A percentile compares a stretch with the other conserved stretches of the same genome.
Evolutionary conservation across 805 yeast species (phyloP).

Genomic region (Saccharomyces kudriavzevii): DNA sequence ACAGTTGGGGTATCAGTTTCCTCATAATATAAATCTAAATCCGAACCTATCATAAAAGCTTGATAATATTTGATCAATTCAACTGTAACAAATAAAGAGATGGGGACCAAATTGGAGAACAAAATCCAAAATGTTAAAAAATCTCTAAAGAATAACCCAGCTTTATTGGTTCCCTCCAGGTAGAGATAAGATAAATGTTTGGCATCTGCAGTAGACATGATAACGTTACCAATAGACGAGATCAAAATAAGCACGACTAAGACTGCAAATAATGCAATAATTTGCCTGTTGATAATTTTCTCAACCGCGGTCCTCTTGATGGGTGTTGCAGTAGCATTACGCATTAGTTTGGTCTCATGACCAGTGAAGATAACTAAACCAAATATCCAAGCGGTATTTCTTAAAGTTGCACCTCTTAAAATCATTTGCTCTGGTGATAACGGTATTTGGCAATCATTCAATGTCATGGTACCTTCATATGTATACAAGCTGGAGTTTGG

Average conservation of each 20-base stretch:
- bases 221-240: conserved; percentile 82
- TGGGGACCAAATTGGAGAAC: conserved; percentile 95
- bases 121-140: conserved; percentile 91
- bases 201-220: conserved; percentile 50
- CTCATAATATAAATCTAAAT: conserved; percentile 84
- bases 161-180: conserved; percentile 60
- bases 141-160: conserved; percentile 72
- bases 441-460: conserved; percentile 56
- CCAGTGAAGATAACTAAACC: conserved; percentile 95
- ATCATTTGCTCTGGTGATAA: conserved; percentile 85
- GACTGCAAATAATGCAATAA: conserved; percentile 76
- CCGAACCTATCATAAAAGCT: conserved; percentile 88
- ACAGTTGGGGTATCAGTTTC: conserved; percentile 89
- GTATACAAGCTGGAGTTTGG: conserved; percentile 94
- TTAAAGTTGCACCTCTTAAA: conserved; percentile 87
- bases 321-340: conserved; percentile 98
- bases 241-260: conserved; percentile 67
- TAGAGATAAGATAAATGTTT: conserved; percentile 54
- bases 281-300: conserved; percentile 86
- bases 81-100: conserved; percentile 90
- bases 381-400: conserved; percentile 92
- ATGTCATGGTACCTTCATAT: conserved; percentile 72
- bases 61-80: conserved; percentile 93
- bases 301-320: conserved; percentile 96
- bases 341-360: conserved; percentile 95